phyloP scores from a whole-genome alignment of 805 yeast species.

The Saturnispora hagleri region DNA sequence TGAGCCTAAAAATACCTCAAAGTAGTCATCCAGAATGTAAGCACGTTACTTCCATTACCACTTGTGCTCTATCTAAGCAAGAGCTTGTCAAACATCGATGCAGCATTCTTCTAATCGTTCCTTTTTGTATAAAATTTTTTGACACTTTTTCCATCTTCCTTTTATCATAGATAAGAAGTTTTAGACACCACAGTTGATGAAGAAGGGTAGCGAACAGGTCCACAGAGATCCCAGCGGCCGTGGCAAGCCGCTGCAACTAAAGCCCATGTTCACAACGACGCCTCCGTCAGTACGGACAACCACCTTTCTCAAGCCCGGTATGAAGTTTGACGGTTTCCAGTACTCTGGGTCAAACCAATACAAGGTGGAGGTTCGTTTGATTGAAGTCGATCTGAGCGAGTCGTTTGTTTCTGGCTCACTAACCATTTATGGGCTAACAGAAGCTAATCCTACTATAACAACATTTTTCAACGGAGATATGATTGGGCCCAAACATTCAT shows the following conservation, averaged over 20 bases:
- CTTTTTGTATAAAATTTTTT: background rate
- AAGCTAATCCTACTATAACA: constrained; percentile 50
- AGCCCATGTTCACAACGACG: background rate
- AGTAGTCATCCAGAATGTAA: background rate
- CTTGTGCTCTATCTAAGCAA: background rate
- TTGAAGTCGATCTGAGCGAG: constrained; percentile 53
- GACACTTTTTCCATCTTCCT: background rate
- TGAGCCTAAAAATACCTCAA: background rate
- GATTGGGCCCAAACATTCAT: constrained; percentile 49
- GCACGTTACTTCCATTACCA: background rate
- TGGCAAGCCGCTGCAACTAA: background rate
- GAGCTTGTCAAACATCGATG: background rate
- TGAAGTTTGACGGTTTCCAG: constrained; percentile 58
- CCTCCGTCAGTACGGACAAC: constrained; percentile 12
- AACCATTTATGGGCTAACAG: constrained; percentile 57
- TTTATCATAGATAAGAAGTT: background rate
- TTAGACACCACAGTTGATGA: background rate
- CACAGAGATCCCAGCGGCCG: background rate
- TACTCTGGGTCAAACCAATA: constrained; percentile 57
- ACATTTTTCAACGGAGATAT: constrained; percentile 70
- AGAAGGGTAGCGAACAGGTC: background rate
- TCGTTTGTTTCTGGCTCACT: constrained; percentile 51
- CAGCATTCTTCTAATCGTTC: background rate
- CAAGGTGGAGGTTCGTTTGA: constrained; percentile 60
- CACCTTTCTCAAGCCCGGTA: constrained; percentile 50